Evolutionary conservation across 495 filamentous ascomycete genomes (phyloP).

Genomic region (Beverwykella pulmonaria): DNA sequence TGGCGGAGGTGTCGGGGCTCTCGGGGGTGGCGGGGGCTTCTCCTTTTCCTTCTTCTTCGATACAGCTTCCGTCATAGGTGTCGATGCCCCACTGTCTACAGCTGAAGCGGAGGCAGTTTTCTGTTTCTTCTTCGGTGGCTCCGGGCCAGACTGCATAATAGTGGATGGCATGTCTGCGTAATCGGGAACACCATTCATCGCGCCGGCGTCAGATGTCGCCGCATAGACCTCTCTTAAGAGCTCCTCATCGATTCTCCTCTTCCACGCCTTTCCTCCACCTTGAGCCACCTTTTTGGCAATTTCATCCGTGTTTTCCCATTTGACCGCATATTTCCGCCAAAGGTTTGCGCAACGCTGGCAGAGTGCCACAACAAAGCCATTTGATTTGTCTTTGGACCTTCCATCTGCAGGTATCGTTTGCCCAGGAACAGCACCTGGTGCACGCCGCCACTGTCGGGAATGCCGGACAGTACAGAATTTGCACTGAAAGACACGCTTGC

Average conservation of each 20-base stretch:
- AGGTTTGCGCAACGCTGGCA: conserved; percentile 87
- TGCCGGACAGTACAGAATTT: conserved; percentile 83
- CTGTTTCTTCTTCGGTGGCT: conserved; percentile 62
- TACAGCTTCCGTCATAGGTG: conserved; percentile 52
- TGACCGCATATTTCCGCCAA: conserved; percentile 93
- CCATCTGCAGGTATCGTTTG: conserved; percentile 70
- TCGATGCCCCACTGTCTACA: conserved; percentile 54
- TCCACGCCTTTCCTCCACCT: conserved; percentile 82
- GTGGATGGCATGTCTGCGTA: conserved; percentile 20
- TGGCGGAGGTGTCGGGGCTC: conserved; percentile 45
- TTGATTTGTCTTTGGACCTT: conserved; percentile 68
- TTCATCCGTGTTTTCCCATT: conserved; percentile 95
- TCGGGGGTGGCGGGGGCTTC: conserved; percentile 45
- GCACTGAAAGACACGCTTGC: conserved; percentile 86
- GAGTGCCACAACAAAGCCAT: conserved; percentile 77
- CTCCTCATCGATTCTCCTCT: conserved; percentile 87
- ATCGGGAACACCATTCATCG: conserved; percentile 45
- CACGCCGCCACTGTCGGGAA: conserved; percentile 89
- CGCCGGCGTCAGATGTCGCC: conserved; percentile 54
- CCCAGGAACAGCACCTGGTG: conserved; percentile 74
- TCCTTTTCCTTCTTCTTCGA: conserved; percentile 64
- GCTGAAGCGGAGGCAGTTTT: conserved; percentile 52
- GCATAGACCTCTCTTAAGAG: conserved; percentile 75
- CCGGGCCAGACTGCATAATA: conserved; percentile 9
- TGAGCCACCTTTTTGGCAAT: conserved; percentile 84